Percentiles rank a stretch among this genome's conserved stretches.
Evolutionary conservation across 208 protist species (phyloP).

Genomic region (Trypanosoma cruzi): DNA sequence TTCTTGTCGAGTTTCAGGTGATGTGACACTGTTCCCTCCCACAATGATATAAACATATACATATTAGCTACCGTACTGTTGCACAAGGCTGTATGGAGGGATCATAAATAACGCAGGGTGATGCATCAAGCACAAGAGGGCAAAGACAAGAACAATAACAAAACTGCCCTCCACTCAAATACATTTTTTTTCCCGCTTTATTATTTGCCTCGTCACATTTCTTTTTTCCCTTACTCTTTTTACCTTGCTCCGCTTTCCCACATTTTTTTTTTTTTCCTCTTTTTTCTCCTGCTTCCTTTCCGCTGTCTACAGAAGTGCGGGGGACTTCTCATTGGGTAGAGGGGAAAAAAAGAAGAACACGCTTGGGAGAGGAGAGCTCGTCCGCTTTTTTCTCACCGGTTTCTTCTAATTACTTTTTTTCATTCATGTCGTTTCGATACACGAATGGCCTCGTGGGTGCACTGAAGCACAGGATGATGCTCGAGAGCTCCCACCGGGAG

Average conservation of each 20-base stretch:
- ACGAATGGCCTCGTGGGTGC: slow-evolving; percentile 85
- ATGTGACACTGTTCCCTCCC: slow-evolving; percentile 19
- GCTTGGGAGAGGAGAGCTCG: no score
- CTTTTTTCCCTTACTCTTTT: not conserved
- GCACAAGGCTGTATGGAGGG: not conserved
- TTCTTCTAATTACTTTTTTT: slow-evolving; percentile 63
- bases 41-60: slow-evolving; percentile 2
- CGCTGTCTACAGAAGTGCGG: not conserved
- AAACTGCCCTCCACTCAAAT: not conserved
- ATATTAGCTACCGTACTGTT: no score
- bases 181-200: not conserved
- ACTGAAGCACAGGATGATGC: slow-evolving; percentile 74
- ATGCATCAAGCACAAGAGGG: no score
- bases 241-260: not conserved
- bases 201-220: not conserved
- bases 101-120: no score
- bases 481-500: slow-evolving; percentile 71
- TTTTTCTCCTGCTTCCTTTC: not conserved
- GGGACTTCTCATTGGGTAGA: not conserved
- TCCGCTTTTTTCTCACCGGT: not conserved
- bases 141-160: not conserved
- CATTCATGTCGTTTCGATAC: slow-evolving; percentile 87
- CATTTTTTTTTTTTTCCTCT: not conserved
- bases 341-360: not conserved
- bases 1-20: slow-evolving; percentile 56